Conservation (phyloP, 179 eudicot species). For the Nepenthes alata region DNA sequence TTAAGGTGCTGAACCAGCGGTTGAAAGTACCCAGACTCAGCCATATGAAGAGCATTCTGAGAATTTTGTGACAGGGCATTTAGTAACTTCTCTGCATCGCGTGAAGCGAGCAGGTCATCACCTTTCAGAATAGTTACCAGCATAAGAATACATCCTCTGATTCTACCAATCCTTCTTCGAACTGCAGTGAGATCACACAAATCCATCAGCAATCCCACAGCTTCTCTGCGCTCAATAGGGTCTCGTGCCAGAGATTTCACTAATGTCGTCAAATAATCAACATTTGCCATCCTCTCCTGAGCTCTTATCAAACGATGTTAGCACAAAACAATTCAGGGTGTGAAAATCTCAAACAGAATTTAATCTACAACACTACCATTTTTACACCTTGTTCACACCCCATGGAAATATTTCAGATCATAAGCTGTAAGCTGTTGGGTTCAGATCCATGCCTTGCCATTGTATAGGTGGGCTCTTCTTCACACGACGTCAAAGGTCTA, state of each 20-base stretch:
- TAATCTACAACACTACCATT: background rate
- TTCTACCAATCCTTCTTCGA: slow-evolving; percentile 60
- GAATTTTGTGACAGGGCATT: slow-evolving; percentile 52
- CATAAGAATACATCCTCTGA: slow-evolving; percentile 81
- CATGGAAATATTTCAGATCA: background rate
- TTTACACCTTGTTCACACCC: no score
- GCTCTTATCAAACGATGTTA: slow-evolving; percentile 11
- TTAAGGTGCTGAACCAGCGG: slow-evolving; percentile 67
- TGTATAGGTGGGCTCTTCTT: no score
- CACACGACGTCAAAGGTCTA: no score
- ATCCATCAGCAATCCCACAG: slow-evolving; percentile 54
- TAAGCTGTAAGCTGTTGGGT: no score
- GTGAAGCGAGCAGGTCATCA: slow-evolving; percentile 46
- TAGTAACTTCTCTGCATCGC: slow-evolving; percentile 56
- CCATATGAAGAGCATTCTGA: slow-evolving; percentile 95
- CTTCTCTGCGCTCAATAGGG: slow-evolving; percentile 60
- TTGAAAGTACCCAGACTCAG: slow-evolving; percentile 84
- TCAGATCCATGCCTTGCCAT: no score
- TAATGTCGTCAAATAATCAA: slow-evolving; percentile 32
- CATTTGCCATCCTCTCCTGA: slow-evolving; percentile 77
- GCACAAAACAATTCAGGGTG: background rate
- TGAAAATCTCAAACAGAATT: background rate
- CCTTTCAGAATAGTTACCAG: slow-evolving; percentile 64
- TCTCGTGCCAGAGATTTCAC: slow-evolving; percentile 69
- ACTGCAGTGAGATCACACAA: slow-evolving; percentile 42